Conservation (phyloP, 2,329 filamentous ascomycete genomes). For the Aspergillus felis region DNA sequence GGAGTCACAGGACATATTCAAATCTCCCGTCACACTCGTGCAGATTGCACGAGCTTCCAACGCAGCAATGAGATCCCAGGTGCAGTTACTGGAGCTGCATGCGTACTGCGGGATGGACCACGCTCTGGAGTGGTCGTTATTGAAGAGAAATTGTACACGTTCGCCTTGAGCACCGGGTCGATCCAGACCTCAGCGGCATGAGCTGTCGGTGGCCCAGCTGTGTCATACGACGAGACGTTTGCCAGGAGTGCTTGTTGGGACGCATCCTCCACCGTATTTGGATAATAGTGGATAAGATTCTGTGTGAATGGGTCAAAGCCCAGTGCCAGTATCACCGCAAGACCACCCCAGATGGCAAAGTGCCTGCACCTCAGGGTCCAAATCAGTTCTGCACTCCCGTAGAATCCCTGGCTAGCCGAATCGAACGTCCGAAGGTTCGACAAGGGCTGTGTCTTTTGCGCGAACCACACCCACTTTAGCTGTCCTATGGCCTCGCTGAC, state of each 20-base stretch:
- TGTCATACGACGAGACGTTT: not conserved
- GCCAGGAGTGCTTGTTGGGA: slow-evolving; percentile 2
- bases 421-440: slow-evolving; percentile 9
- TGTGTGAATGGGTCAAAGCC: slow-evolving; percentile 15
- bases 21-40: slow-evolving; percentile 4
- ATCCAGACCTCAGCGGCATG: not conserved
- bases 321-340: slow-evolving; percentile 9
- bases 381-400: slow-evolving; percentile 9
- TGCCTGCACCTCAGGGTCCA: slow-evolving; percentile 11
- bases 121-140: slow-evolving; percentile 1
- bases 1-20: not conserved
- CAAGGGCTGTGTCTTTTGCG: slow-evolving; percentile 4
- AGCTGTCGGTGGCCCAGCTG: not conserved
- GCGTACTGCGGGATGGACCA: slow-evolving; percentile 9
- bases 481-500: slow-evolving; percentile 13
- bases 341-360: slow-evolving; percentile 9
- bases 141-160: slow-evolving; percentile 11
- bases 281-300: slow-evolving; percentile 11
- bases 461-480: slow-evolving; percentile 18
- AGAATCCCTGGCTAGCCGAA: slow-evolving; percentile 10
- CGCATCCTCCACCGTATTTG: not conserved
- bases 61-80: slow-evolving; percentile 7
- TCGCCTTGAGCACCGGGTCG: slow-evolving; percentile 8
- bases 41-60: slow-evolving; percentile 5
- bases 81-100: slow-evolving; percentile 10